Conservation (phyloP, 2,329 filamentous ascomycete species). For the Graphium sp. region DNA sequence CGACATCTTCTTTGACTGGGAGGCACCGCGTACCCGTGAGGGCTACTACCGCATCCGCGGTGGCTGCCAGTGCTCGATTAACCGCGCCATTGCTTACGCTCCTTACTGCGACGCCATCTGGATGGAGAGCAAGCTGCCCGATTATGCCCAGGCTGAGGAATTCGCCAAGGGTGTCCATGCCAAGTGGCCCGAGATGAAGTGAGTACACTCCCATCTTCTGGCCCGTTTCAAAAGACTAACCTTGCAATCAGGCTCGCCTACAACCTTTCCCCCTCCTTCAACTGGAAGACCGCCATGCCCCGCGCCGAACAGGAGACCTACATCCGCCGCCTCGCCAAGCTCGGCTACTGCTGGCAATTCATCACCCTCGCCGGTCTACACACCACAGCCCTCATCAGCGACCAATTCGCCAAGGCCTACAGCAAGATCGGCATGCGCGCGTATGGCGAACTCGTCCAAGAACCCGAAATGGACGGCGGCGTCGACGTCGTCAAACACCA, state of each 20-base stretch:
- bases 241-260: constrained; percentile 57
- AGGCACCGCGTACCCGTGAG: constrained; percentile 79
- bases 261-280: constrained; percentile 97
- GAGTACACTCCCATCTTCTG: constrained; percentile 16
- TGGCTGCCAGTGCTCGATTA: constrained; percentile 79
- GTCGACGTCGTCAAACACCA: constrained; percentile 97
- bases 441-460: constrained; percentile 93
- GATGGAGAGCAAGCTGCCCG: constrained; percentile 98
- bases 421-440: constrained; percentile 77
- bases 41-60: constrained; percentile 90
- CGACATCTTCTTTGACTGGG: constrained; percentile 90
- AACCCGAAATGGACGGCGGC: constrained; percentile 82
- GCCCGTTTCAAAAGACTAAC: constrained; percentile 4
- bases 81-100: constrained; percentile 79
- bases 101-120: constrained; percentile 93
- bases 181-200: constrained; percentile 94
- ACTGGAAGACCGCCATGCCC: constrained; percentile 97
- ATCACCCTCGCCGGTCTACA: constrained; percentile 97
- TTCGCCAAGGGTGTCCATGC: constrained; percentile 90
- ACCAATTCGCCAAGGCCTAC: constrained; percentile 77
- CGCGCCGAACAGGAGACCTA: constrained; percentile 90
- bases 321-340: constrained; percentile 67
- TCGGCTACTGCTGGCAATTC: constrained; percentile 99
- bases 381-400: constrained; percentile 81
- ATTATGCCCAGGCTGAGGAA: constrained; percentile 78